phyloP scores from a whole-genome alignment of 148 eudicot genomes.

The Amaranthus palmeri region DNA sequence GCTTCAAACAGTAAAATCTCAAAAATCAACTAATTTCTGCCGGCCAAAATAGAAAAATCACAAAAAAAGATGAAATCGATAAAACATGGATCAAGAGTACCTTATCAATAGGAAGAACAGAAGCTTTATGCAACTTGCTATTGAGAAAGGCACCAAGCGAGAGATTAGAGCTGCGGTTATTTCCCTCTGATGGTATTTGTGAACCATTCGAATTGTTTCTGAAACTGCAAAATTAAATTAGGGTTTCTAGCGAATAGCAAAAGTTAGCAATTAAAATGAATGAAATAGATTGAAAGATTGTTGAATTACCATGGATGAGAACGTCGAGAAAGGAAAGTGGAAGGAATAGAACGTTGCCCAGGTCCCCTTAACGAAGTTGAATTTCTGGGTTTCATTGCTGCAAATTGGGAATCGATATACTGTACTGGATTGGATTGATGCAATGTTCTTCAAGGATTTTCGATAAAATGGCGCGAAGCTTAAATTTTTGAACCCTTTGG shows the following conservation, averaged over 20 bases:
- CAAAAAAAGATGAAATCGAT: not conserved
- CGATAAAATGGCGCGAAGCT: not conserved
- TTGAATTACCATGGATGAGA: slow-evolving; percentile 12
- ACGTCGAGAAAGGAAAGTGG: slow-evolving; percentile 29
- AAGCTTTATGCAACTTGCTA: slow-evolving; percentile 47
- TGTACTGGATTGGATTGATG: not conserved
- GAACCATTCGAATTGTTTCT: slow-evolving; percentile 20
- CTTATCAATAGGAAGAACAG: slow-evolving; percentile 43
- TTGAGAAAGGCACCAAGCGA: slow-evolving; percentile 61
- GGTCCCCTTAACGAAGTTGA: slow-evolving; percentile 26
- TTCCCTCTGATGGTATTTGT: not conserved
- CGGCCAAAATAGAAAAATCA: not conserved
- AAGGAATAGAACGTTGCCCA: slow-evolving; percentile 38
- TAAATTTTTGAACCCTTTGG: not conserved
- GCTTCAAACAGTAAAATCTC: not conserved
- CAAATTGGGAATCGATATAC: not conserved
- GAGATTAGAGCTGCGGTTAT: slow-evolving; percentile 7
- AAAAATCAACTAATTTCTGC: not conserved
- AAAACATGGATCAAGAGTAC: not conserved
- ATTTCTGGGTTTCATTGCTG: slow-evolving; percentile 25
- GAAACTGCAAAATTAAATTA: slow-evolving; percentile 18
- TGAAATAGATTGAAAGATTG: not conserved
- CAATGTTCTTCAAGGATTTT: too few species aligned
- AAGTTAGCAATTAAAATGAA: not conserved
- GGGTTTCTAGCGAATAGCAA: not conserved